Conservation (phyloP, 331 rosid species). For the Pyracantha coccinea region DNA sequence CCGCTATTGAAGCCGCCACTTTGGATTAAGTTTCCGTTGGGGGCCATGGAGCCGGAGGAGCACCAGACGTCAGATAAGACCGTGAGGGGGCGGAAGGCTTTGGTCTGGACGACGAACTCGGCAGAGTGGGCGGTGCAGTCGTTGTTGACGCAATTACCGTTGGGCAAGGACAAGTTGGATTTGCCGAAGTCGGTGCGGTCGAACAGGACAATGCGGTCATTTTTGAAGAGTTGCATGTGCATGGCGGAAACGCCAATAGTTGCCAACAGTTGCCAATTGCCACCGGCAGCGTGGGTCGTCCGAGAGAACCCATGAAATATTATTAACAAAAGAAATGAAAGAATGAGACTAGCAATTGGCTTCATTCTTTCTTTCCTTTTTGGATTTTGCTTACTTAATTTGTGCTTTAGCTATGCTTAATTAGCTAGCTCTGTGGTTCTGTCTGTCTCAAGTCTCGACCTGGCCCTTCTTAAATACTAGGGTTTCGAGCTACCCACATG, state of each 20-base stretch:
- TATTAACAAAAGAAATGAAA: not conserved
- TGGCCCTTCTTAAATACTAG: not conserved
- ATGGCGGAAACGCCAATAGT: conserved; percentile 73
- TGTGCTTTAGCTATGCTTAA: not conserved
- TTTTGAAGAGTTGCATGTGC: conserved; percentile 77
- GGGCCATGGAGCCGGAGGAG: conserved; percentile 52
- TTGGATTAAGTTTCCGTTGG: conserved; percentile 53
- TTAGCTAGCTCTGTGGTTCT: not conserved
- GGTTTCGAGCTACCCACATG: not conserved
- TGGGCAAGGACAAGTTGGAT: conserved; percentile 52
- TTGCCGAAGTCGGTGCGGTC: conserved; percentile 88
- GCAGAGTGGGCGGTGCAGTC: conserved; percentile 83
- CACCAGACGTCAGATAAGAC: conserved; percentile 74
- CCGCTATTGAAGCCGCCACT: conserved; percentile 76
- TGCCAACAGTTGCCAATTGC: conserved; percentile 51
- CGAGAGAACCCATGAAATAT: not conserved
- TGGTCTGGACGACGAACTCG: conserved; percentile 55
- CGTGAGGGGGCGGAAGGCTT: conserved; percentile 49
- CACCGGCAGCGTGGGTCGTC: conserved; percentile 27
- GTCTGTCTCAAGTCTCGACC: not conserved
- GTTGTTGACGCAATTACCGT: conserved; percentile 42
- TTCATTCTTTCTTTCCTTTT: not conserved
- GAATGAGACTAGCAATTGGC: not conserved
- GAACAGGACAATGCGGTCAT: conserved; percentile 65
- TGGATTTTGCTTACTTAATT: not conserved